Evolutionary conservation across 495 filamentous ascomycete genomes (phyloP), one percentile per base, ranked within the genome.

Genomic region (Penicillium canariense): DNA sequence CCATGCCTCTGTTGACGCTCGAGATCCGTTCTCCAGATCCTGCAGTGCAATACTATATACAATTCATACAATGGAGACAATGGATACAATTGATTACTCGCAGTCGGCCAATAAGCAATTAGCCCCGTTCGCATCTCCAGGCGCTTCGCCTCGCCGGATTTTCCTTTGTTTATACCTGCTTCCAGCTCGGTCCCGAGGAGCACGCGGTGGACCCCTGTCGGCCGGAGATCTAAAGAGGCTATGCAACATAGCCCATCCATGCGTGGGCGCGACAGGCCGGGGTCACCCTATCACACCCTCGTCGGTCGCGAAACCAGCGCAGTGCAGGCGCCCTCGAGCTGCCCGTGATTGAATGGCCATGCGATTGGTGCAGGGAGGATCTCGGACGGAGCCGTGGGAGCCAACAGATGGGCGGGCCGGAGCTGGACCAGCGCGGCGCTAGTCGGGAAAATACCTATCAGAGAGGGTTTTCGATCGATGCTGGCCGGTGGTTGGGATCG

Each of bases 281-380:
- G 38, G 25, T 42, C 38, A 23, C 4, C 38, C 38, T 42, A 42
- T 42, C 38, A 42, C 18, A 22, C 36, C 36, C 11, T n/a, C 20
- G 20, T 42, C 7, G 38, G 3, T n/a, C 14, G 25, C 18, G 32
- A 39, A 54, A 50, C 56, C 46, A 54, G 42, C 27, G 32, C 8
- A 12, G 22, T 49, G 30, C 40, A 52, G 30, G 56, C 59, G 59
- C 43, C 55, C 51, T 14, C 12, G 48, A 30, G 15, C 45, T 51
- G 52, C 55, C 39, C 59, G 59, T 63, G 61, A 63, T 56, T 30
- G 23, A 27, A 45, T 52, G 28, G 26, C 39, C 46, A 58, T 63
- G 61, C 61, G 58, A 61, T 63, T 63, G 61, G 61, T 61, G 61
- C 58, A 63, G 45, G 46, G 30, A 26, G 25, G 23, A 32, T 42